Evolutionary conservation across 1,284 basidiomycete genomes (phyloP).

Genomic region (Irpex sp.): DNA sequence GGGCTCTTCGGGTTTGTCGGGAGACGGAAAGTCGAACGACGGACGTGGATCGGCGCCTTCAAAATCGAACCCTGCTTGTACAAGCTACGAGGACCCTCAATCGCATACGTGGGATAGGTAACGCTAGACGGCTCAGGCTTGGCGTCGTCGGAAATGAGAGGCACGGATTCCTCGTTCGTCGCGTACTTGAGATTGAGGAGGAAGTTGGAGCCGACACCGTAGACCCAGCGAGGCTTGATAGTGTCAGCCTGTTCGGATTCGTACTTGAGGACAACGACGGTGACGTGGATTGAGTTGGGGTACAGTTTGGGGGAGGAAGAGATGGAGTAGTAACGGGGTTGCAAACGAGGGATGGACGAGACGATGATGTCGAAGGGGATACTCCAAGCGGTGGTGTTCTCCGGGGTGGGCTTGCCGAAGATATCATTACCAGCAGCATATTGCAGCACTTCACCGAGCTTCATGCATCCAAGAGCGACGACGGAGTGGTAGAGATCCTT

Average conservation of each 20-base stretch:
- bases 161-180: constrained; percentile 51
- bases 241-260: constrained; percentile 58
- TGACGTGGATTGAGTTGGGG: constrained; percentile 89
- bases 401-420: constrained; percentile 46
- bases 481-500: constrained; percentile 83
- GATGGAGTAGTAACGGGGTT: constrained; percentile 98
- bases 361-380: constrained; percentile 98
- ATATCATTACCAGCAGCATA: constrained; percentile 81
- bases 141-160: constrained; percentile 36
- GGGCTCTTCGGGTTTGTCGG: constrained; percentile 98
- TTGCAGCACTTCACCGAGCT: constrained; percentile 89
- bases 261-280: constrained; percentile 92
- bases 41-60: constrained; percentile 91
- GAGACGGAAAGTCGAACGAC: constrained; percentile 93
- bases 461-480: constrained; percentile 81
- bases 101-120: constrained; percentile 69
- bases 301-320: constrained; percentile 94
- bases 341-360: constrained; percentile 88
- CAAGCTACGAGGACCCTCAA: constrained; percentile 85
- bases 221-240: constrained; percentile 62
- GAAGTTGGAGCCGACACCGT: constrained; percentile 90
- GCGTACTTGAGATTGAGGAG: constrained; percentile 87
- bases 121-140: constrained; percentile 35
- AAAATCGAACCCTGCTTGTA: constrained; percentile 72
- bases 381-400: constrained; percentile 82